Percentiles rank a stretch among this genome's conserved stretches.
Evolutionary conservation across 2,329 filamentous ascomycete genomes (phyloP).

Genomic region (Fusarium odoratissimum): DNA sequence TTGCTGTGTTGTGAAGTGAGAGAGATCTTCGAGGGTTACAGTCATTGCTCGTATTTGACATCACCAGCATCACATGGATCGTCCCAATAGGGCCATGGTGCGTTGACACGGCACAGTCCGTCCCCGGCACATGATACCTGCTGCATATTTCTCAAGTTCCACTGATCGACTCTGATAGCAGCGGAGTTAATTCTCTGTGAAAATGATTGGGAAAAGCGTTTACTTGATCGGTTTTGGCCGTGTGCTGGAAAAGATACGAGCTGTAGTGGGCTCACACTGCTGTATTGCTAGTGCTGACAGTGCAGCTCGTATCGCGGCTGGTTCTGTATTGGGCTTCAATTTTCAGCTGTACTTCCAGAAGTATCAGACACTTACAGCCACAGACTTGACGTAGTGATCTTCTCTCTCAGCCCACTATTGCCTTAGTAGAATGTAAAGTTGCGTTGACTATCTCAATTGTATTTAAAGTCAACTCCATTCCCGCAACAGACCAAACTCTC

Average conservation of each 20-base stretch:
- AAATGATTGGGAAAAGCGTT: not conserved
- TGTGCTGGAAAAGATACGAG: not conserved
- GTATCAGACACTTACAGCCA: not conserved
- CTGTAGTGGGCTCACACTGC: not conserved
- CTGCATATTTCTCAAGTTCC: not conserved
- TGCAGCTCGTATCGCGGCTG: not conserved
- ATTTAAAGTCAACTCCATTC: not conserved
- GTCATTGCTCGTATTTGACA: not conserved
- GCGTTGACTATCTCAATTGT: not conserved
- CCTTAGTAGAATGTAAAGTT: not conserved
- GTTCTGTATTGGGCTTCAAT: not conserved
- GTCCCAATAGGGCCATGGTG: not conserved
- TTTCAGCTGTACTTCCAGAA: not conserved
- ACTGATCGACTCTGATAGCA: not conserved
- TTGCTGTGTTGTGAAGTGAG: not conserved
- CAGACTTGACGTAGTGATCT: not conserved
- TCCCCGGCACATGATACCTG: not conserved
- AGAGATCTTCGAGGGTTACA: constrained; percentile 1
- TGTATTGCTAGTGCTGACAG: constrained; percentile 5
- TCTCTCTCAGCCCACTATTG: not conserved
- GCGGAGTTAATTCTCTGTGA: not conserved
- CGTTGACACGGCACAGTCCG: not conserved
- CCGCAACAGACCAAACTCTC: not conserved
- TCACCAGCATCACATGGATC: constrained; percentile 4
- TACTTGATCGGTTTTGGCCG: not conserved